These are phyloP conservation scores for Wickerhamomyces chaumierensis DNA, from an alignment of 805 yeast species.

Conservation along the genomic window DNA sequence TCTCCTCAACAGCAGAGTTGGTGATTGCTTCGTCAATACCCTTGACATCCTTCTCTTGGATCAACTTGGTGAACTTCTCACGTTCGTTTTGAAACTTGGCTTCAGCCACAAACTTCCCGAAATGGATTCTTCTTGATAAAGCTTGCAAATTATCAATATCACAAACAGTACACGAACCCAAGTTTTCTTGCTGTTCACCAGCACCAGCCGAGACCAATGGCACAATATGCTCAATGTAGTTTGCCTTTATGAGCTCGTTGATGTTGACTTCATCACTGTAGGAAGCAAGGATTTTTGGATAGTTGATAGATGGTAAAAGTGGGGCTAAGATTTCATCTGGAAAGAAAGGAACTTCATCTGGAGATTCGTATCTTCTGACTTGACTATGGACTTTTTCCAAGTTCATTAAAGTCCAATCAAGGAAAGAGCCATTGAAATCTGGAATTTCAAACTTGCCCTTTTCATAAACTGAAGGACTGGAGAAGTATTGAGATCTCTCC, in stretches of 20 bases:
- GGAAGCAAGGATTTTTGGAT: constrained; percentile 69
- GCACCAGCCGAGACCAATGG: constrained; percentile 56
- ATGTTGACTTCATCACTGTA: constrained; percentile 68
- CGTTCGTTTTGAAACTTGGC: constrained; percentile 70
- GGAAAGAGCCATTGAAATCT: constrained; percentile 64
- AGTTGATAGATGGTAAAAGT: constrained; percentile 67
- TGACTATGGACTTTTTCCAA: constrained; percentile 69
- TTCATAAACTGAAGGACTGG: constrained; percentile 66
- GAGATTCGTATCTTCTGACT: constrained; percentile 83
- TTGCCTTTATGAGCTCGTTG: constrained; percentile 53
- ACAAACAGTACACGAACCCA: constrained; percentile 75
- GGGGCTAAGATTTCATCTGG: constrained; percentile 54
- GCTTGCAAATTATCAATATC: constrained; percentile 87
- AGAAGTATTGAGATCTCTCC: constrained; percentile 82
- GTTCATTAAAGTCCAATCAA: constrained; percentile 77
- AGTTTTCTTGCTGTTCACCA: constrained; percentile 75
- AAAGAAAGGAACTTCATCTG: constrained; percentile 88
- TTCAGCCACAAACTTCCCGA: constrained; percentile 96
- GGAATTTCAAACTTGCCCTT: constrained; percentile 47
- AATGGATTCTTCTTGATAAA: constrained; percentile 84
- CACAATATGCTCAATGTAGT: constrained; percentile 64
- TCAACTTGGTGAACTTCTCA: constrained; percentile 52
- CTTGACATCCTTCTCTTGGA: constrained; percentile 48
- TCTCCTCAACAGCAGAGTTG: constrained; percentile 75
- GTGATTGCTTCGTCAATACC: constrained; percentile 80